These are phyloP conservation scores for Hyphopichia fennica DNA, from an alignment of 1,139 yeast species.

Conservation along the genomic window DNA sequence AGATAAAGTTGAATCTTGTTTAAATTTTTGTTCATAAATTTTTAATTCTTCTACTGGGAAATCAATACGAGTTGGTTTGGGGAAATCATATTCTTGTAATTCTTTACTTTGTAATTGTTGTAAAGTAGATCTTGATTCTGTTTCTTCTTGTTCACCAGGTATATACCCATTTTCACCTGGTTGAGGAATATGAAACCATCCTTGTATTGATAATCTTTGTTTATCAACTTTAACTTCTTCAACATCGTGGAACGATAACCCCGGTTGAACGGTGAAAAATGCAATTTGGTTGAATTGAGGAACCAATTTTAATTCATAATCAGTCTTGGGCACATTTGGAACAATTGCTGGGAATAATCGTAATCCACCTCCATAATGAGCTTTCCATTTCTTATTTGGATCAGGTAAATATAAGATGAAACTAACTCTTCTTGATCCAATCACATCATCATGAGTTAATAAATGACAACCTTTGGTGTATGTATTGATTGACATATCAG, in stretches of 20 bases:
- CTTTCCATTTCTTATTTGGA: constrained; percentile 85
- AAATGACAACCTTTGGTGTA: constrained; percentile 93
- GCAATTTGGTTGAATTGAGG: constrained; percentile 97
- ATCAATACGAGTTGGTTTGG: constrained; percentile 50
- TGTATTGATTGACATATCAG: constrained; percentile 90
- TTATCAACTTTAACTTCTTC: constrained; percentile 93
- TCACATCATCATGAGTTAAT: constrained; percentile 95
- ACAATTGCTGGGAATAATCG: constrained; percentile 83
- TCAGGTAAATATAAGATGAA: constrained; percentile 91
- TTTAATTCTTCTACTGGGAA: constrained; percentile 29
- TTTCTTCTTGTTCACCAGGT: constrained; percentile 75
- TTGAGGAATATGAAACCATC: constrained; percentile 99
- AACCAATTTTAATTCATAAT: constrained; percentile 64
- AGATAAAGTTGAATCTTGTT: constrained; percentile 9
- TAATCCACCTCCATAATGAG: constrained; percentile 88
- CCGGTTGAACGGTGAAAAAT: constrained; percentile 94
- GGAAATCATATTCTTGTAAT: constrained; percentile 79
- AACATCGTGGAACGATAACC: constrained; percentile 94
- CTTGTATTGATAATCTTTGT: constrained; percentile 89
- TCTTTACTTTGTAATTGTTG: constrained; percentile 79
- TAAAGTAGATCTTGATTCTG: constrained; percentile 75
- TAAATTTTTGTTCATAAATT: constrained; percentile 17
- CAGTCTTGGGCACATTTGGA: constrained; percentile 88
- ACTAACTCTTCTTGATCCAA: constrained; percentile 91
- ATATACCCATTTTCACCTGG: constrained; percentile 82